Evolutionary conservation across 257 asterid genomes (phyloP).

Genomic region (Jacaranda copaia): DNA sequence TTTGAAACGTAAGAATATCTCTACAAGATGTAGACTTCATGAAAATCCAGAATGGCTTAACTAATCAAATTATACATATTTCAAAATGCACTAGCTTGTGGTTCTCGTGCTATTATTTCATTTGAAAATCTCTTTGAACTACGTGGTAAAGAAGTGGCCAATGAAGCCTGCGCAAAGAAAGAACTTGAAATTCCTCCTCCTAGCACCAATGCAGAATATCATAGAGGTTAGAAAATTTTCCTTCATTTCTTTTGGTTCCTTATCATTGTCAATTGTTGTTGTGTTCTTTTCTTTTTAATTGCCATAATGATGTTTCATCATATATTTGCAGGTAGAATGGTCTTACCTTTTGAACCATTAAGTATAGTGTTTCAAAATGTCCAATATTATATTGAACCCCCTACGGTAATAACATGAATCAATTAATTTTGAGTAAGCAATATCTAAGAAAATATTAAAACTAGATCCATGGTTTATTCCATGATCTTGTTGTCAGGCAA

Average conservation of each 20-base stretch:
- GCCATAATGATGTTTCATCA: not conserved
- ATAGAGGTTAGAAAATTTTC: slow-evolving; percentile 28
- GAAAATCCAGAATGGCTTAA: not conserved
- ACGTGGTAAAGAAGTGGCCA: slow-evolving; percentile 28
- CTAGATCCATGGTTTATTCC: not conserved
- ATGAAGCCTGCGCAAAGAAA: slow-evolving; percentile 13
- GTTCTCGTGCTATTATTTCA: slow-evolving; percentile 43
- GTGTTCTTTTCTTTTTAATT: not conserved
- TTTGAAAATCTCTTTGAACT: slow-evolving; percentile 38
- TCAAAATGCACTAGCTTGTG: slow-evolving; percentile 27
- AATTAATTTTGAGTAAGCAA: not conserved
- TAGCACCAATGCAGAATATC: slow-evolving; percentile 4
- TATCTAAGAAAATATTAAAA: not conserved
- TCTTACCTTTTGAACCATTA: slow-evolving; percentile 46
- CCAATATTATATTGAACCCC: slow-evolving; percentile 45
- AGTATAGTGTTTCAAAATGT: slow-evolving; percentile 41
- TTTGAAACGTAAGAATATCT: slow-evolving; percentile 35
- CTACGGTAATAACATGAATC: slow-evolving; percentile 26
- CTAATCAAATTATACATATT: not conserved
- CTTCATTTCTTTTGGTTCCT: not conserved
- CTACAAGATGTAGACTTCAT: not conserved
- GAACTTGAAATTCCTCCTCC: slow-evolving; percentile 2
- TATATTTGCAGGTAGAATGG: slow-evolving; percentile 40
- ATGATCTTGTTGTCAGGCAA: slow-evolving; percentile 37
- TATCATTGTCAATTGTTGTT: not conserved